Base-by-base conservation (phyloP, 306 rosid genomes). In the Lathyrus oleraceus region DNA sequence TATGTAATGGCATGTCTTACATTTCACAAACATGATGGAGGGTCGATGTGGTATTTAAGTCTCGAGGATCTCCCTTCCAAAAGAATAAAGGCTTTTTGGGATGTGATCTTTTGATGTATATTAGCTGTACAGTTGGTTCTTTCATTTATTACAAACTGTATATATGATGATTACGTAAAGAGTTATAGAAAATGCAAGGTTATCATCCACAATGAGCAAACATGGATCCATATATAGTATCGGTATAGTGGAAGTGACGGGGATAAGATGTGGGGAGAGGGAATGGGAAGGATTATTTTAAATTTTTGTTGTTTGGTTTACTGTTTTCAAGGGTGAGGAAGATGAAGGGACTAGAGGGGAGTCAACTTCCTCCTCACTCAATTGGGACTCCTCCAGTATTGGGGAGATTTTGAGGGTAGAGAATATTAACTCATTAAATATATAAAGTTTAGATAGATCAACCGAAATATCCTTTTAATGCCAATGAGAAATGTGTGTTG, bases 121-220 rank as follows among this genome's bases (percentile, higher is more conserved):
- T 70, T 42, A 14, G 40, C 1, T 6, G 40, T 57, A 27, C 16
- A 23, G 11, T 27, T 14, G 11, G n/a, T 27, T 1, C 36, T 32
- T 32, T 32, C 38, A 32, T 32, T 32, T 32, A 32, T 32, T 35
- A 35, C 39, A 35, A 7, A 35, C 65, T 12, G 42, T 13, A 60
- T 30, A 15, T 8, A 8, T 6, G 9, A 5, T 8, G 44, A 9
- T 32, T 60, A 9, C 27, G 45, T 17, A 59, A 71, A 60, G 39
- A 60, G 39, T 71, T 71, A 60, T 47, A 16, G 40, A 40, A 32
- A 28, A 30, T 44, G 48, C 47, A 71, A 59, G 39, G 35, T 44
- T 42, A 69, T 38, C 15, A 25, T 38, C 32, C 58, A 57, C 48
- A 7, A 45, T 47, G 16, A 35, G 51, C 60, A 42, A 70, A 44